Evolutionary conservation across 345 rosid genomes (phyloP).

Genomic region (Arabidopsis suecica): DNA sequence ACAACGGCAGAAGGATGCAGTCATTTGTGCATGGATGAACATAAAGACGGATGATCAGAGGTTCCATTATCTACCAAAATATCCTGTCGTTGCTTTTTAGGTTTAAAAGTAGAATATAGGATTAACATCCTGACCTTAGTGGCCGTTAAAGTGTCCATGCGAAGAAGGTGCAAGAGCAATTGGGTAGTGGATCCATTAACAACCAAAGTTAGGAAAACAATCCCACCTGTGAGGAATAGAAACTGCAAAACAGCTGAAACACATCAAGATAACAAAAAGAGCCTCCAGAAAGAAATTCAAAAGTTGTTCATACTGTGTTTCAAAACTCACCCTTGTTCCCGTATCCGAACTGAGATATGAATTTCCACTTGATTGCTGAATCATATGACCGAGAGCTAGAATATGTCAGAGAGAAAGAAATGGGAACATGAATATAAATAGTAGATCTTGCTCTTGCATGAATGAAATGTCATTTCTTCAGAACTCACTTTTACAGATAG

Average conservation of each 20-base stretch:
- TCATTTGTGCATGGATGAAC: neutral
- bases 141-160: conserved; percentile 68
- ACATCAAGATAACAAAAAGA: conserved; percentile 12
- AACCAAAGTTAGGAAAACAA: conserved; percentile 86
- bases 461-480: conserved; percentile 25
- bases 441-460: neutral
- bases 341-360: conserved; percentile 63
- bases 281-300: neutral
- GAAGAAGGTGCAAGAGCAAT: conserved; percentile 74
- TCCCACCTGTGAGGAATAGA: conserved; percentile 92
- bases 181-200: conserved; percentile 94
- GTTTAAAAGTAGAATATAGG: conserved; percentile 1
- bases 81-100: neutral
- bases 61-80: neutral
- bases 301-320: conserved; percentile 5
- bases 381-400: conserved; percentile 11
- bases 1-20: neutral
- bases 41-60: conserved; percentile 2
- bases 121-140: conserved; percentile 62
- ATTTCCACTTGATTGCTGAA: conserved; percentile 68
- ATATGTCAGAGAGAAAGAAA: conserved; percentile 19
- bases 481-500: conserved; percentile 85
- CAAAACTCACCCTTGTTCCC: conserved; percentile 73
- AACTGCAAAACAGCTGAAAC: conserved; percentile 58
- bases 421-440: neutral